Base-by-base conservation (phyloP, 1,139 yeast genomes). In the Petasospora fabianii region DNA sequence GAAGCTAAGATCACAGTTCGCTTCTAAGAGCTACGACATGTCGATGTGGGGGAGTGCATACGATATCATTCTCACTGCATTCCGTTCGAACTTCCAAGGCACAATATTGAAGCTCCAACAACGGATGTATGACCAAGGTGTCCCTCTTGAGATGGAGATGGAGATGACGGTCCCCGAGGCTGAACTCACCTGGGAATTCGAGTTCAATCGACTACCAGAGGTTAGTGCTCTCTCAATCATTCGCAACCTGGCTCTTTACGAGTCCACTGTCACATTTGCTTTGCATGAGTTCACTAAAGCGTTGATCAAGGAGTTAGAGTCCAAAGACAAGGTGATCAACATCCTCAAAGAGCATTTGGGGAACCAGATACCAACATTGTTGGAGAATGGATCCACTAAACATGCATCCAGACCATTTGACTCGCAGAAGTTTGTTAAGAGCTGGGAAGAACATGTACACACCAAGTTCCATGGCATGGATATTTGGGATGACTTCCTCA, bases 271-370 rank as follows among this genome's bases (percentile, higher is more conserved):
- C 7, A 35, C 50, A 2, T 41, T 27, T 24, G 42, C 54, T 2
- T 21, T 51, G 21, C 43, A 44, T 24, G 50, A 48, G 22, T 53
- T 49, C 32, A 47, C 41, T 20, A 39, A 32, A 12, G 50, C 51
- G 18, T 24, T 54, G 27, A 27, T 40, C 9, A 45, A 37, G 28
- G 45, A 46, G 12, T 30, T 54, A 7, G 45, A 43, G 5, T 36
- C 42, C 5, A 53, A 52, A 24, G 58, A 54, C 32, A 36, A 47
- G 27, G 46, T 51, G 1, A 46, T 60, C 3, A 42, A 55, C 5
- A 56, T 50, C 27, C 35, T 60, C 2, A 42, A 38, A 24, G 59
- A 57, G 22, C 49, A 51, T 6, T 31, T 40, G 38, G 22, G 17
- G 9, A 17, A 14, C 4, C 30, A 36, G 13, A 36, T 35, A 1